These are phyloP conservation scores for Nothophaeocryptopus gaeumannii DNA, from an alignment of 2,329 filamentous ascomycete species.

Conservation along the genomic window DNA sequence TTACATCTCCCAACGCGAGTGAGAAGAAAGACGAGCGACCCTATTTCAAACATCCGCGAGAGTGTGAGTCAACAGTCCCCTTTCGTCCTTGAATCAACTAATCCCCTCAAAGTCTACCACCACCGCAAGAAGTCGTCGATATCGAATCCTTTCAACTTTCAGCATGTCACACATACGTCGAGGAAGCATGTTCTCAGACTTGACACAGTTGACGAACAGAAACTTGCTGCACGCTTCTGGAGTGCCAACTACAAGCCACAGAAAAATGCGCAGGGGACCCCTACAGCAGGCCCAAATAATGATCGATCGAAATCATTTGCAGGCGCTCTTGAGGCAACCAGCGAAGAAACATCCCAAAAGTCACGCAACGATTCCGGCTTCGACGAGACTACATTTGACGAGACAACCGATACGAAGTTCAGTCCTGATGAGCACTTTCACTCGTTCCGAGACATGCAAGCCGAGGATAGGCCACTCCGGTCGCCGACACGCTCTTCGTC, in stretches of 20 bases:
- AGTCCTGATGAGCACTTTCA: constrained; percentile 17
- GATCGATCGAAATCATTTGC: background rate
- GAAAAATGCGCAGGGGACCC: constrained; percentile 26
- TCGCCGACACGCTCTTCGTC: constrained; percentile 25
- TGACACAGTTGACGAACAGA: constrained; percentile 50
- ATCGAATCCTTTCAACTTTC: constrained; percentile 63
- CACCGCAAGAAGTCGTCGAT: constrained; percentile 49
- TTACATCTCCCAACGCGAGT: constrained; percentile 6
- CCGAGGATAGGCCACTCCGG: background rate
- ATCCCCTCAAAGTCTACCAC: constrained; percentile 24
- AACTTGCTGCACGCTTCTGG: constrained; percentile 54
- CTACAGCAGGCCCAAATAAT: constrained; percentile 19
- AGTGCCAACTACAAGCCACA: constrained; percentile 52
- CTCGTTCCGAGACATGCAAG: constrained; percentile 6
- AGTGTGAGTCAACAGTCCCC: too few relatives aligned
- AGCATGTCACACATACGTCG: constrained; percentile 61
- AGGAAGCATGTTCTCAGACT: constrained; percentile 54
- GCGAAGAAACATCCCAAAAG: constrained; percentile 6
- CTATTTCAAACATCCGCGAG: too few relatives aligned
- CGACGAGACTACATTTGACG: constrained; percentile 29
- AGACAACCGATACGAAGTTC: constrained; percentile 24
- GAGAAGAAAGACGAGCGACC: too few relatives aligned
- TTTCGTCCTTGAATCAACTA: background rate
- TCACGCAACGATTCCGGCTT: constrained; percentile 12
- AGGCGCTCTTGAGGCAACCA: background rate